phyloP scores from a whole-genome alignment of 305 asterid genomes.

The Solanum chacoense region DNA sequence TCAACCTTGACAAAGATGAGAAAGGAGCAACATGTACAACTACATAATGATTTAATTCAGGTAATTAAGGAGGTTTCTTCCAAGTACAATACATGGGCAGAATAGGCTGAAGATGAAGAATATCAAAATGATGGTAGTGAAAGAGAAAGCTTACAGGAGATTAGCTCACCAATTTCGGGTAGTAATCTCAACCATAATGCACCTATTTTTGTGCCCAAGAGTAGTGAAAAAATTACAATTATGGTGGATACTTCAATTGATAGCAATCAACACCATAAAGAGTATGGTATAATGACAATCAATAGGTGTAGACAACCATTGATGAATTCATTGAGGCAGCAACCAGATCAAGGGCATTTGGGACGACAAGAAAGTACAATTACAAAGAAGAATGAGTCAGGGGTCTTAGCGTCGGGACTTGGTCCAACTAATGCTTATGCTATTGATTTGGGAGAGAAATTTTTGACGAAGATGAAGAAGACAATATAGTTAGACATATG shows the following conservation, averaged over 20 bases:
- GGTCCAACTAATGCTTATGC: not conserved
- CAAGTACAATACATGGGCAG: not conserved
- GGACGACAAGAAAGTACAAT: not conserved
- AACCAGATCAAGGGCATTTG: not conserved
- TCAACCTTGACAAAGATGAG: not conserved
- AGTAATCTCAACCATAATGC: not conserved
- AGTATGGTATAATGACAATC: not conserved
- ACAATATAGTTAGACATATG: not conserved
- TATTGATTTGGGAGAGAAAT: not conserved
- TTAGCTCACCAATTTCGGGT: not conserved
- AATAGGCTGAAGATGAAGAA: not conserved
- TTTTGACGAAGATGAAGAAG: not conserved
- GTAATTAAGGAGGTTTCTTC: not conserved
- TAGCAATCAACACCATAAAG: not conserved
- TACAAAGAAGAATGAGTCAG: not conserved
- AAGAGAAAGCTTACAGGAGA: not conserved
- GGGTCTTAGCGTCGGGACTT: not conserved
- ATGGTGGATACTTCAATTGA: not conserved
- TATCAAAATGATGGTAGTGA: not conserved
- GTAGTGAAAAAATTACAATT: not conserved
- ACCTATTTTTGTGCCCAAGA: not conserved
- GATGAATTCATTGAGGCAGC: not conserved
- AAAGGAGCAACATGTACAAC: not conserved
- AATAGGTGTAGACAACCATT: not conserved
- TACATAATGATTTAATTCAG: not conserved